Conservation (phyloP, 352 stramenopile species). For the Phytopythium montanum region DNA sequence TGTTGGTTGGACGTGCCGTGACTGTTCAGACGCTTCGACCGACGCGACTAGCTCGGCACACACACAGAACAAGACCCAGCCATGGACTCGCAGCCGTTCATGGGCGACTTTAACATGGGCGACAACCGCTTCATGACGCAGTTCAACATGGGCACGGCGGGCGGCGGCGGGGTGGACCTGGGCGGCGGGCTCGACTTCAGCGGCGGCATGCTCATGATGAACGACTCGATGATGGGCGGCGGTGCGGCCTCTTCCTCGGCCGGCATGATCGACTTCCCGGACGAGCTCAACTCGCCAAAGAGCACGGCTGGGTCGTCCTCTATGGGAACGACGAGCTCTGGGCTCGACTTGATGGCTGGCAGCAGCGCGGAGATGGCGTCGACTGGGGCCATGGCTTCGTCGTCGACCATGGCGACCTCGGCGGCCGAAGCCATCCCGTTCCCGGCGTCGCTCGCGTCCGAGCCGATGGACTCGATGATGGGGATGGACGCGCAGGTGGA, state of each 20-base stretch:
- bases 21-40: neutral
- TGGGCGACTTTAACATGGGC: conserved; percentile 65
- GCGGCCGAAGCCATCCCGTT: conserved; percentile 68
- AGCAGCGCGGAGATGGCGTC: conserved; percentile 22
- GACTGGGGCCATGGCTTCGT: conserved; percentile 24
- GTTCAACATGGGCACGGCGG: conserved; percentile 45
- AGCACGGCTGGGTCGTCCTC: conserved; percentile 11
- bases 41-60: neutral
- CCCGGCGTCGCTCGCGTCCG: conserved; percentile 60
- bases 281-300: conserved; percentile 81
- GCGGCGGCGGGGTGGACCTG: conserved; percentile 34
- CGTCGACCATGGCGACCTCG: conserved; percentile 26
- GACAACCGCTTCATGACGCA: conserved; percentile 78
- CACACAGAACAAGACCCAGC: neutral
- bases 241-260: conserved; percentile 14
- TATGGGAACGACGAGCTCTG: conserved; percentile 13
- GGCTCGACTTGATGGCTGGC: conserved; percentile 8
- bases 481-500: conserved; percentile 31
- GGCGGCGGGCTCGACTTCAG: conserved; percentile 60
- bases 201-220: conserved; percentile 66
- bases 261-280: conserved; percentile 82
- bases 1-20: neutral
- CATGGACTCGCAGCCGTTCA: conserved; percentile 79
- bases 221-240: conserved; percentile 35
- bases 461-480: conserved; percentile 39